Evolutionary conservation across 1,284 basidiomycete species (phyloP).

Genomic region (Takashimella tepidaria): DNA sequence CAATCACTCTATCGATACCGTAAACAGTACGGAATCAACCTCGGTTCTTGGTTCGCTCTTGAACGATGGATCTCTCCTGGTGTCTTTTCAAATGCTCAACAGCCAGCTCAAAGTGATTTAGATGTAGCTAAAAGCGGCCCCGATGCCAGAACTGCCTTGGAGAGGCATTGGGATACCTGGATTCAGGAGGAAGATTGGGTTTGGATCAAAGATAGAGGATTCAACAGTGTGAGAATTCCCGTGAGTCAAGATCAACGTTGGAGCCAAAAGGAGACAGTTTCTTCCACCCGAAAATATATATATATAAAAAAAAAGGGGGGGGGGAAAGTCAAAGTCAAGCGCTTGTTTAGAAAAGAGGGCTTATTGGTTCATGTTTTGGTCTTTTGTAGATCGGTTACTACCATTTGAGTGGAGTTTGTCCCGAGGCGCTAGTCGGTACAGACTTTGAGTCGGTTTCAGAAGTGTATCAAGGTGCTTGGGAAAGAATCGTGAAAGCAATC

Average conservation of each 20-base stretch:
- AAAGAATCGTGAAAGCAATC: constrained; percentile 62
- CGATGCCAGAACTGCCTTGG: constrained; percentile 59
- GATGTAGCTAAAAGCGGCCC: constrained; percentile 62
- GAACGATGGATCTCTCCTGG: constrained; percentile 68
- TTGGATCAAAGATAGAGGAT: constrained; percentile 67
- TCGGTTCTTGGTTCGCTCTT: constrained; percentile 67
- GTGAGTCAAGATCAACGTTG: constrained; percentile 57
- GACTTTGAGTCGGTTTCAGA: constrained; percentile 60
- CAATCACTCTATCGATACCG: constrained; percentile 56
- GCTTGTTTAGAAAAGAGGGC: too few species aligned
- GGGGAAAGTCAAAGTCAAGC: too few species aligned
- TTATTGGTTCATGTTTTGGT: too few species aligned
- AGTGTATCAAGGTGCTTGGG: constrained; percentile 70
- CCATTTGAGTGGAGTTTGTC: constrained; percentile 61
- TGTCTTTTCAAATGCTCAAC: constrained; percentile 35
- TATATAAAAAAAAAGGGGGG: constrained; percentile 3
- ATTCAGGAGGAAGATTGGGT: constrained; percentile 64
- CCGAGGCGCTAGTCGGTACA: constrained; percentile 62
- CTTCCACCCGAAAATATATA: neutral
- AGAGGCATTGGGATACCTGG: constrained; percentile 78
- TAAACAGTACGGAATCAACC: constrained; percentile 75
- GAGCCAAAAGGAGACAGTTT: too few species aligned
- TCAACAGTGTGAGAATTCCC: constrained; percentile 79
- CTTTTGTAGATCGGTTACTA: constrained; percentile 75
- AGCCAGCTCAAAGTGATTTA: constrained; percentile 55